Base-by-base conservation (phyloP, 495 filamentous ascomycete species). In the Daldinia bambusicola region DNA sequence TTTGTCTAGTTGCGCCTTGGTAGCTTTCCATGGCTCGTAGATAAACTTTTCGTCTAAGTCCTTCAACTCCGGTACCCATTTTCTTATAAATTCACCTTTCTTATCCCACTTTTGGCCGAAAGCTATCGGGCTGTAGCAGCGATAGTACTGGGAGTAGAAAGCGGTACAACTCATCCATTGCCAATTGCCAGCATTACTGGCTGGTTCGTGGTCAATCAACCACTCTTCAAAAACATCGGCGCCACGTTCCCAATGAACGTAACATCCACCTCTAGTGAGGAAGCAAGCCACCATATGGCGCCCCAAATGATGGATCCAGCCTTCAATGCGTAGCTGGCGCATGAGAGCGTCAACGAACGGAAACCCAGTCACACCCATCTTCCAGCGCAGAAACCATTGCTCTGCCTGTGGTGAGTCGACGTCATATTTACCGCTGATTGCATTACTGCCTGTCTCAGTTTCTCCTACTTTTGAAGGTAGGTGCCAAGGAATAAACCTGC, bases 331-430 rank as follows among this genome's bases (percentile, higher is more conserved):
- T n/a, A 93, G 80, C 75, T 93, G 90, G 4, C 90, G 87, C 90
- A 93, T 92, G 36, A 92, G 75, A 0, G 89, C 90, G 70, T 93
- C 90, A 66, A 93, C 90, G 84, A 87, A 92, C 2, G 90, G 90
- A 67, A 92, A 92, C 1, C 90, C 90, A 0, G 90, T 92, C 38
- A 78, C 76, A 7, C 90, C 89, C 41, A 84, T 78, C 58, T 84
- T 86, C 90, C 90, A 92, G 31, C 90, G 85, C 40, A 78, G 77
- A 66, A 91, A 90, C 84, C 84, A 90, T n/a, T 74, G 75, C 52
- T 89, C 86, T 13, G 89, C 89, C 61, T 83, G 69, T 10, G 77
- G 66, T 0, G 81, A 84, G 73, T 91, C 89, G 60, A 90, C 76
- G 53, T 82, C 75, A 73, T 91, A 90, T 1, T 76, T 74, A 40